A percentile compares a stretch with the other conserved stretches of the same genome.
phyloP scores from a whole-genome alignment of 2,329 filamentous ascomycete genomes.

The Beauveria sp. region DNA sequence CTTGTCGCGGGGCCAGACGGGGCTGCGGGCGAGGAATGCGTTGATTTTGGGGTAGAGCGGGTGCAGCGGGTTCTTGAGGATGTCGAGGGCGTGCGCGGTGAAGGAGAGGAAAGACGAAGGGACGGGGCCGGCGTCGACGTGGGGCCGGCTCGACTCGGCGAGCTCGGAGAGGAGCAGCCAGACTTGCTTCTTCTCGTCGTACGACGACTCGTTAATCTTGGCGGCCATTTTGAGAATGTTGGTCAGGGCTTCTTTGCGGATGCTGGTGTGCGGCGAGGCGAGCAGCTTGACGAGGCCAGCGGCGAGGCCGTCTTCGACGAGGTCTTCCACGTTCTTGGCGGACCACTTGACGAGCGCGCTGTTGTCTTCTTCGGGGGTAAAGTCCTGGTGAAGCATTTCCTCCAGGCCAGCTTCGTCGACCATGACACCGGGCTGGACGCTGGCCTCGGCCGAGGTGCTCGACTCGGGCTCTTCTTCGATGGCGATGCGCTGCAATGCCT shows the following conservation, averaged over 20 bases:
- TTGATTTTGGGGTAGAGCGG: constrained; percentile 82
- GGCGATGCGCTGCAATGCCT: constrained; percentile 13
- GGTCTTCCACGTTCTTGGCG: constrained; percentile 68
- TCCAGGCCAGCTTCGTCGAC: constrained; percentile 38
- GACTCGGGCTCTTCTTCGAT: constrained; percentile 2
- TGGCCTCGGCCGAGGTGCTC: not conserved
- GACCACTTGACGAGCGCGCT: constrained; percentile 56
- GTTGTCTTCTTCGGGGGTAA: constrained; percentile 40
- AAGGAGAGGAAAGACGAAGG: constrained; percentile 73
- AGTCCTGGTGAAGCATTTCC: constrained; percentile 42
- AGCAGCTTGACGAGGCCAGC: constrained; percentile 65
- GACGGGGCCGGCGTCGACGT: constrained; percentile 50
- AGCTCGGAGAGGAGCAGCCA: constrained; percentile 76
- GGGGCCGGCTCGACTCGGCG: constrained; percentile 59
- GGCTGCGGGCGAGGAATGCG: constrained; percentile 69
- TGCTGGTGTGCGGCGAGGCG: constrained; percentile 64
- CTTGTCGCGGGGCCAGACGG: constrained; percentile 66
- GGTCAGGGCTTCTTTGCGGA: constrained; percentile 69
- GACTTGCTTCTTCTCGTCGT: constrained; percentile 68
- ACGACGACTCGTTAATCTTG: constrained; percentile 58
- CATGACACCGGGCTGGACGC: not conserved
- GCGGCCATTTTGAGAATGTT: constrained; percentile 59
- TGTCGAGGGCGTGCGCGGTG: constrained; percentile 58
- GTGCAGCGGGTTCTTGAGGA: constrained; percentile 71
- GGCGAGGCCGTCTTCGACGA: constrained; percentile 70